Conservation (phyloP, 108 stramenopile species). For the Schizochytrium sp. region DNA sequence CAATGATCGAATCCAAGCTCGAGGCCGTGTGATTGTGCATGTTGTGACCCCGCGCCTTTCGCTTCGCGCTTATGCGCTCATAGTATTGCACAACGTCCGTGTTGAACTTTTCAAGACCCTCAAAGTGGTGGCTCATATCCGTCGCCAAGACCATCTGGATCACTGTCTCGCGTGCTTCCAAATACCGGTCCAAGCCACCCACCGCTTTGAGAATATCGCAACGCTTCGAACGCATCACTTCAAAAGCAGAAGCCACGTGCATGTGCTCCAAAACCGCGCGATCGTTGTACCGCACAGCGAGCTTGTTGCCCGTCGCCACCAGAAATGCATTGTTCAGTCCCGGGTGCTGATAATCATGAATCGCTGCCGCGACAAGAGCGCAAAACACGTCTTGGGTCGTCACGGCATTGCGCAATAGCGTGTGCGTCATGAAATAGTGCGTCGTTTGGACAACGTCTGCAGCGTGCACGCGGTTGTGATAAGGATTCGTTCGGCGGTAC, state of each 20-base stretch:
- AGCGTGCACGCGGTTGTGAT: slow-evolving; percentile 46
- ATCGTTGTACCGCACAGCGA: slow-evolving; percentile 46
- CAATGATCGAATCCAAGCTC: not conserved
- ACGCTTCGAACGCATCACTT: slow-evolving; percentile 21
- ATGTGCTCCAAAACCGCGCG: slow-evolving; percentile 47
- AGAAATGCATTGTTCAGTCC: slow-evolving; percentile 44
- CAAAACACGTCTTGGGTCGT: slow-evolving; percentile 27
- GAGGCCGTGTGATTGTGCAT: not conserved
- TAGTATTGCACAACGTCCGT: not conserved
- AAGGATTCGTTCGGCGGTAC: slow-evolving; percentile 16
- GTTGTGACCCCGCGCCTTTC: not conserved
- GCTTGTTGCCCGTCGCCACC: slow-evolving; percentile 25
- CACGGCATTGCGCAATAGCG: not conserved
- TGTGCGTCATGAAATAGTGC: slow-evolving; percentile 15
- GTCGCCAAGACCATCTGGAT: slow-evolving; percentile 26
- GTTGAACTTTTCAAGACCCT: slow-evolving; percentile 25
- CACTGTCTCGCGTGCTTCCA: slow-evolving; percentile 19
- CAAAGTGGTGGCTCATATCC: slow-evolving; percentile 38
- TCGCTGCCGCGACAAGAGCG: slow-evolving; percentile 33
- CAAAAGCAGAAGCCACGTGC: slow-evolving; percentile 44
- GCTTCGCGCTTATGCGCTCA: not conserved
- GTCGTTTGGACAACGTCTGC: slow-evolving; percentile 43
- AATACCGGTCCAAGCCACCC: not conserved
- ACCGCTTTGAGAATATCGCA: slow-evolving; percentile 21
- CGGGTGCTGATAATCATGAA: slow-evolving; percentile 48